Percentiles rank a stretch among this genome's conserved stretches.
phyloP scores from a whole-genome alignment of 1,139 yeast genomes.

The Geotrichum bryndzae region DNA sequence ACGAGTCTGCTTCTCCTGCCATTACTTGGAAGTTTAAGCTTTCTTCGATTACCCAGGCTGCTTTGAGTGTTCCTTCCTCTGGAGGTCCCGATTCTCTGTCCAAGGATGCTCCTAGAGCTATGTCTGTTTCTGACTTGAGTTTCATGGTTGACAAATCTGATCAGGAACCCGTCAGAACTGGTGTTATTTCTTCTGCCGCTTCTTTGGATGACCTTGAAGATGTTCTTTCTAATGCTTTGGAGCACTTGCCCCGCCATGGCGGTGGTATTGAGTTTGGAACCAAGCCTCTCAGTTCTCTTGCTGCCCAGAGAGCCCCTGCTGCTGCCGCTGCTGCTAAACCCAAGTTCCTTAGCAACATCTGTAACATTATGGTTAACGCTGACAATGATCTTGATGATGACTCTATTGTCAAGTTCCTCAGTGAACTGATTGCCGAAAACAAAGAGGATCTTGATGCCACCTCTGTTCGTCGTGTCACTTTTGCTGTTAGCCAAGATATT shows the following conservation, averaged over 20 bases:
- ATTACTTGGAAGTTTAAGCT: constrained; percentile 88
- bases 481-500: constrained; percentile 73
- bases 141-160: constrained; percentile 66
- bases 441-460: constrained; percentile 63
- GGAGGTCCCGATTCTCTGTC: constrained; percentile 29
- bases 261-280: constrained; percentile 29
- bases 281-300: constrained; percentile 31
- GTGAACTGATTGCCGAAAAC: constrained; percentile 61
- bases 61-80: constrained; percentile 34
- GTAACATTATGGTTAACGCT: constrained; percentile 69
- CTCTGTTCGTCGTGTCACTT: constrained; percentile 85
- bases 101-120: constrained; percentile 56
- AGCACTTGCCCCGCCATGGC: constrained; percentile 48
- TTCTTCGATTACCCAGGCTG: constrained; percentile 64
- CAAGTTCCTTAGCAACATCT: constrained; percentile 59
- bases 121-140: constrained; percentile 87
- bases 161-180: constrained; percentile 66
- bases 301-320: constrained; percentile 32
- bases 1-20: constrained; percentile 50
- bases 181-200: constrained; percentile 75
- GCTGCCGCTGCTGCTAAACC: constrained; percentile 35
- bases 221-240: constrained; percentile 68
- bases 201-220: constrained; percentile 90
- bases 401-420: constrained; percentile 56
- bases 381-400: constrained; percentile 72